These are phyloP conservation scores for Boletus tylopilopsis DNA, from an alignment of 768 basidiomycete species.

Conservation along the genomic window DNA sequence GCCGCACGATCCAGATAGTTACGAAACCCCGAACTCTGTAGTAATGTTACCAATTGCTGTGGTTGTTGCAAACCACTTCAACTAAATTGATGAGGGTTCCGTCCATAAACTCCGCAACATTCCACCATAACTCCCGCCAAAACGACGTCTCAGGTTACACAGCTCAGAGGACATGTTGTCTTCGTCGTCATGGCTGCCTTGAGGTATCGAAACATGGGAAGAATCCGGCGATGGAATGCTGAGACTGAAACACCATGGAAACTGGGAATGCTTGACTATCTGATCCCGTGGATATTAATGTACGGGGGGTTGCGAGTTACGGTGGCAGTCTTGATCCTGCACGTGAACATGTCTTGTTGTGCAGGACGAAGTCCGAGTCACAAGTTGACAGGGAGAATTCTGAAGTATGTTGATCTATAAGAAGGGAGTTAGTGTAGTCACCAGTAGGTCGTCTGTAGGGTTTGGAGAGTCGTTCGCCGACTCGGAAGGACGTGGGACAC, in stretches of 20 bases:
- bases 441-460: constrained; percentile 54
- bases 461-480: constrained; percentile 51
- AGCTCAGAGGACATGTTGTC: constrained; percentile 55
- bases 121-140: too few relatives aligned
- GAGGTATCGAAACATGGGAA: constrained; percentile 38
- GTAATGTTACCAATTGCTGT: too few relatives aligned
- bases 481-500: constrained; percentile 43
- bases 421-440: constrained; percentile 28
- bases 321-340: constrained; percentile 20
- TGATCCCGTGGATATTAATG: constrained; percentile 43
- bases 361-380: constrained; percentile 47
- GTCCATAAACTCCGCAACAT: too few relatives aligned
- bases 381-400: constrained; percentile 33
- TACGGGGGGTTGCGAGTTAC: constrained; percentile 9
- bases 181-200: constrained; percentile 39
- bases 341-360: constrained; percentile 23
- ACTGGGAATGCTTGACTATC: constrained; percentile 30
- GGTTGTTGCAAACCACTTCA: too few relatives aligned
- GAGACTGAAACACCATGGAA: constrained; percentile 37
- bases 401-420: constrained; percentile 27
- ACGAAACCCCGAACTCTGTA: too few relatives aligned
- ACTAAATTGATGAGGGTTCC: too few relatives aligned
- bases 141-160: constrained; percentile 48
- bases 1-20: too few relatives aligned
- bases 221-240: constrained; percentile 47